Evolutionary conservation across 2,329 filamentous ascomycete genomes (phyloP), one percentile per base, ranked within the genome.

Genomic region (Verticillium tricorpus): DNA sequence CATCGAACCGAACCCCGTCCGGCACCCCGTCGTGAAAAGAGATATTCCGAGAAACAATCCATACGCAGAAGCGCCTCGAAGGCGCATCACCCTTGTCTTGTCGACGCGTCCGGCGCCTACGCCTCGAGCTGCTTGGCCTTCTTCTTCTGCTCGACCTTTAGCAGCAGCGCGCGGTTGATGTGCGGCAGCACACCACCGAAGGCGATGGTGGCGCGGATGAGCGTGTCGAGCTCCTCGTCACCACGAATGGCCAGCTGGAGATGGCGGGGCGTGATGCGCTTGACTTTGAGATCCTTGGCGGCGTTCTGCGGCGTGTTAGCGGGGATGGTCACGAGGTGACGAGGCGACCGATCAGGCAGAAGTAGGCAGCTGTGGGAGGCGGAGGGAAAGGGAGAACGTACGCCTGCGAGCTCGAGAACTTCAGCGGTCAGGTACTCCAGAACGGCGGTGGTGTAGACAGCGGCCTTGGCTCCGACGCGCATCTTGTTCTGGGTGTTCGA

Each of bases 401-500:
- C 87, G 78, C 95, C 95, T 76, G 95, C 95, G 68, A 99, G 85
- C 79, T 99, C 95, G 71, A 99, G 90, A 56, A 99, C 94, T 87
- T 99, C 94, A 67, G 94, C 94, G 64, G 95, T 97, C 69, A 99
- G 84, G 77, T 99, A 99, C 82, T 99, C 95, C 67, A 99, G 90
- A 62, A 99, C 95, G 54, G 95, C 95, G 58, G 95, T 98, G 66
- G 98, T 92, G 76, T 99, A 99, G 71, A 99, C 95, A 68, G 95
- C 93, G 67, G 95, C 95, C 85, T 98, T 98, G 74, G 94, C 95
- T 72, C 95, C 95, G 69, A 99, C 96, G 80, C 95, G 94, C 92
- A 97, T 98, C 85, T 98, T 98, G 82, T 97, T 96, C 77, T 98
- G 95, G 58, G 95, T 98, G 82, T 97, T 97, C 79, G 92, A 93